These are phyloP conservation scores for Gossypium anomalum DNA, from an alignment of 345 rosid species.

Conservation along the genomic window DNA sequence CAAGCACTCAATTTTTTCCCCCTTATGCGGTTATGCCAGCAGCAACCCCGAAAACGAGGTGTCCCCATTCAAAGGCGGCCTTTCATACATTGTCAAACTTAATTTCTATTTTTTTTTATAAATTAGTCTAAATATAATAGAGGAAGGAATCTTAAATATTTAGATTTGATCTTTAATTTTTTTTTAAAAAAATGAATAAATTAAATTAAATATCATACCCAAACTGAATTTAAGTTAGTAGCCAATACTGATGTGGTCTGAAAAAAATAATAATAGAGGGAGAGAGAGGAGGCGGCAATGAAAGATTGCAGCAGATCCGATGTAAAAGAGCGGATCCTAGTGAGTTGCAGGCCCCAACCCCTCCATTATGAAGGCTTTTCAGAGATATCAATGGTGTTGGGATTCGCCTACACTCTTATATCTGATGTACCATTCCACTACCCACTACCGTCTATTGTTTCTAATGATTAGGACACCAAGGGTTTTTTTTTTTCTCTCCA, in stretches of 20 bases:
- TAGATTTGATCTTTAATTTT: too few relatives aligned
- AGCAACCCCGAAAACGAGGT: too few relatives aligned
- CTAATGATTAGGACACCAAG: too few relatives aligned
- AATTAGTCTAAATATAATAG: too few relatives aligned
- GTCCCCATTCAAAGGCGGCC: too few relatives aligned
- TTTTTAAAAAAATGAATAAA: neutral
- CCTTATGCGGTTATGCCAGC: too few relatives aligned
- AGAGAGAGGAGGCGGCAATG: conserved; percentile 33
- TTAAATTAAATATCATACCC: neutral
- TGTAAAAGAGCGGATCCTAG: conserved; percentile 30
- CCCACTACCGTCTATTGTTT: too few relatives aligned
- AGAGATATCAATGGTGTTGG: neutral
- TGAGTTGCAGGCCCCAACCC: conserved; percentile 21
- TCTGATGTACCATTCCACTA: neutral
- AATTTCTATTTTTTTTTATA: too few relatives aligned
- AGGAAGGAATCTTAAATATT: too few relatives aligned
- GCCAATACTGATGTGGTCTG: neutral
- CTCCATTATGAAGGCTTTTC: neutral
- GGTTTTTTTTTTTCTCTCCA: too few relatives aligned
- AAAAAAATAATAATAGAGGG: conserved; percentile 32
- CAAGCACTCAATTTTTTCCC: too few relatives aligned
- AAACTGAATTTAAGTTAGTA: neutral
- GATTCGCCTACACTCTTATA: neutral
- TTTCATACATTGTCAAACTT: too few relatives aligned
- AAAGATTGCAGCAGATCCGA: conserved; percentile 42